These are phyloP conservation scores for Climacium dendroides DNA, from an alignment of 225 moss, liverwort and hornwort species.

Conservation along the genomic window DNA sequence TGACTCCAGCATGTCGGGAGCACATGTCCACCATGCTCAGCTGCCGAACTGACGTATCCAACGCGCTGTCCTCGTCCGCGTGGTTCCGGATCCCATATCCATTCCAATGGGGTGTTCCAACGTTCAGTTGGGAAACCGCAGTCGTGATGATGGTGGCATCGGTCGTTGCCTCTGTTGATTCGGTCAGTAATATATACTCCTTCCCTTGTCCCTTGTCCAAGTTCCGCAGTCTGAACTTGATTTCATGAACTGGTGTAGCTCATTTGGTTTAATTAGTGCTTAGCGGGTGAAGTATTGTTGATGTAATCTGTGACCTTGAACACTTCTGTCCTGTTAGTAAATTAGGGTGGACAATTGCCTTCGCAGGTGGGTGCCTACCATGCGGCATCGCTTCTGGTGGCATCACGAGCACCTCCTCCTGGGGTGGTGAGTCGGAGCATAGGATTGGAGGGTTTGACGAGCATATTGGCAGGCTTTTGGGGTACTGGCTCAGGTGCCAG, in stretches of 20 bases:
- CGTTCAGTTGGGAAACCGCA: conserved; percentile 66
- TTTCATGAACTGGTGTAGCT: too few species aligned
- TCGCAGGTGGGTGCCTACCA: conserved; percentile 86
- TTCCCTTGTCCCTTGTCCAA: too few species aligned
- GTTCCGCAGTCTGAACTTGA: neutral
- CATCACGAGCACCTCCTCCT: conserved; percentile 79
- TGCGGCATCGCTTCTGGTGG: conserved; percentile 79
- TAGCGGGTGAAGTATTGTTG: neutral
- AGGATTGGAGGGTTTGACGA: conserved; percentile 77
- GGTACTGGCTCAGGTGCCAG: conserved; percentile 83
- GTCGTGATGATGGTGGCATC: conserved; percentile 87
- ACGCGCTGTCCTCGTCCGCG: conserved; percentile 38
- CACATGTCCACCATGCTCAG: conserved; percentile 52
- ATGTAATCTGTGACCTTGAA: neutral
- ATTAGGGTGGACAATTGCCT: neutral
- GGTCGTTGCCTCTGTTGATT: conserved; percentile 68
- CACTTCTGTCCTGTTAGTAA: neutral
- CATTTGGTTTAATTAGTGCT: neutral
- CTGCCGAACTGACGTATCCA: conserved; percentile 68
- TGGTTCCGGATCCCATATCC: conserved; percentile 92
- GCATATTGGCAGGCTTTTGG: conserved; percentile 88
- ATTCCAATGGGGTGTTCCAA: conserved; percentile 88
- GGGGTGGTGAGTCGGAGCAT: conserved; percentile 87
- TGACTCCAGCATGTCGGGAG: conserved; percentile 29
- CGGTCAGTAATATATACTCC: conserved; percentile 21